Percentiles rank a stretch among this genome's conserved stretches.
Evolutionary conservation across 2,329 filamentous ascomycete genomes (phyloP).

Genomic region (Ascomycota sp.): DNA sequence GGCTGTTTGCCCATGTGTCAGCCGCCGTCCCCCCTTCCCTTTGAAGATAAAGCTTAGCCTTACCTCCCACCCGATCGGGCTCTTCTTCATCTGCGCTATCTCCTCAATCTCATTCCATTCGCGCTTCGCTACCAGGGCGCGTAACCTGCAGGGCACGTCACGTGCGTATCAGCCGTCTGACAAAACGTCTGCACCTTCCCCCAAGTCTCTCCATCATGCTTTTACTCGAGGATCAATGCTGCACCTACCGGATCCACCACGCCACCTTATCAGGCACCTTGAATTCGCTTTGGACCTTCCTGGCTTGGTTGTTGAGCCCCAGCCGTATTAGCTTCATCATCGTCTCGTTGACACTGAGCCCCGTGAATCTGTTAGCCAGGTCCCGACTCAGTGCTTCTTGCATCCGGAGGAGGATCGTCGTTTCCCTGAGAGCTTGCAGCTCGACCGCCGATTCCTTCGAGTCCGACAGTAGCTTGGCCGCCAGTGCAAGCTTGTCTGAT

Average conservation of each 20-base stretch:
- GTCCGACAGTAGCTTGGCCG: slow-evolving; percentile 64
- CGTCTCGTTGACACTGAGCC: slow-evolving; percentile 77
- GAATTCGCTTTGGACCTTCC: slow-evolving; percentile 80
- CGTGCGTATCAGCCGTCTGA: background rate
- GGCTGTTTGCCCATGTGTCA: slow-evolving; percentile 29
- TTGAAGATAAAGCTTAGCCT: slow-evolving; percentile 13
- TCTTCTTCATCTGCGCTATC: slow-evolving; percentile 56
- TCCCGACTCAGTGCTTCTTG: slow-evolving; percentile 80
- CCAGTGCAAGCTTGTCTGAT: slow-evolving; percentile 73
- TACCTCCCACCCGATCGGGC: slow-evolving; percentile 91
- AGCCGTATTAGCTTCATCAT: slow-evolving; percentile 71
- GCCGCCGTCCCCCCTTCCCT: background rate
- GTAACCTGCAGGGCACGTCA: slow-evolving; percentile 31
- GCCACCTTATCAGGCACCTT: slow-evolving; percentile 78
- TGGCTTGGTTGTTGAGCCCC: slow-evolving; percentile 66
- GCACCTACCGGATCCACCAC: slow-evolving; percentile 54
- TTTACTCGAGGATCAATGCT: background rate
- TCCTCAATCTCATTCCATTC: slow-evolving; percentile 91
- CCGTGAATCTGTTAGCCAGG: slow-evolving; percentile 54
- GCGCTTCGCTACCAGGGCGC: slow-evolving; percentile 72
- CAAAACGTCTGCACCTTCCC: no score
- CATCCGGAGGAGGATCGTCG: slow-evolving; percentile 57
- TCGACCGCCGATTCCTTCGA: slow-evolving; percentile 63
- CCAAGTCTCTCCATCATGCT: no score
- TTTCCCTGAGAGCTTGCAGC: slow-evolving; percentile 57